These are phyloP conservation scores for Linnemannia exigua DNA, from an alignment of 192 early-diverging fungal genomes.

Conservation along the genomic window DNA sequence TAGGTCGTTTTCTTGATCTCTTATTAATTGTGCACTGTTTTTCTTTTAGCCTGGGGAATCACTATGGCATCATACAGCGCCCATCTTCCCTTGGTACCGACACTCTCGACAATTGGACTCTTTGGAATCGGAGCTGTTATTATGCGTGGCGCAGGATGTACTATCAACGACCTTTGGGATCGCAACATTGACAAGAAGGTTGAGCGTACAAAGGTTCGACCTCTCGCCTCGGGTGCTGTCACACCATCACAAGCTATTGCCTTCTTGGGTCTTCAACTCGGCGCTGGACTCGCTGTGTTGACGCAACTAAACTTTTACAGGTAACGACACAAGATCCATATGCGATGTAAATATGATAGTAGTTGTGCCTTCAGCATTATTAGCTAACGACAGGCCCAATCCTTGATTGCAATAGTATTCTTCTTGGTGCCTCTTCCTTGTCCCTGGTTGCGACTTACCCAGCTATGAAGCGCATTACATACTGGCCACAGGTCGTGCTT, in stretches of 20 bases:
- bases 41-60: conserved; percentile 77
- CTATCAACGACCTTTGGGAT: conserved; percentile 98
- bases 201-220: conserved; percentile 84
- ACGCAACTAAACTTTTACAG: conserved; percentile 93
- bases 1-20: conserved; percentile 20
- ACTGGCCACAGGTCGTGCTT: conserved; percentile 94
- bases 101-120: conserved; percentile 77
- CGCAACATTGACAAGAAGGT: conserved; percentile 89
- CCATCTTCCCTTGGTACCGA: conserved; percentile 64
- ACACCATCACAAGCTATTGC: conserved; percentile 75
- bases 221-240: conserved; percentile 85
- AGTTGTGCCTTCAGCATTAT: neutral
- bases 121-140: conserved; percentile 90
- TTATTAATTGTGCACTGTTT: conserved; percentile 8
- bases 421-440: conserved; percentile 85
- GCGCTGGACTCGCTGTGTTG: conserved; percentile 85
- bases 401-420: conserved; percentile 65
- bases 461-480: conserved; percentile 95
- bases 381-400: neutral
- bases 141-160: conserved; percentile 97
- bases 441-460: conserved; percentile 87
- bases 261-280: conserved; percentile 86
- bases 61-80: conserved; percentile 75
- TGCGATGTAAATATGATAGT: neutral
- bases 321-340: conserved; percentile 39